Evolutionary conservation across 176 grass and related monocot genomes (phyloP).

Genomic region (Microstegium vimineum): DNA sequence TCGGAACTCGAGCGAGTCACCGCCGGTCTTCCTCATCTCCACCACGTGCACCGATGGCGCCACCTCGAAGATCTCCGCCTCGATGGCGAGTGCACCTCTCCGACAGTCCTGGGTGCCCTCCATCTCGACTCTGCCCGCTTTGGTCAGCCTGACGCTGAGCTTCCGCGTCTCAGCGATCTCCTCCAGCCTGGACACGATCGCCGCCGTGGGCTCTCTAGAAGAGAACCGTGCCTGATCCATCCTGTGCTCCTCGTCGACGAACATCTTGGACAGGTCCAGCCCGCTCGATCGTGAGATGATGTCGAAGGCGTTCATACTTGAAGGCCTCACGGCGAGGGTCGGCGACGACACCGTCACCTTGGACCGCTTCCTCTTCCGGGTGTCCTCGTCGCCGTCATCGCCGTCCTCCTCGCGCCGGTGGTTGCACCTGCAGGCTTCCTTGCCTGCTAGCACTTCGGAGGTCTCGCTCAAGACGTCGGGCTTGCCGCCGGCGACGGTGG

Average conservation of each 20-base stretch:
- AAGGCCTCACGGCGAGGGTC: slow-evolving; percentile 35
- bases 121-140: slow-evolving; percentile 65
- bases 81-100: slow-evolving; percentile 63
- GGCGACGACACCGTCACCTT: slow-evolving; percentile 28
- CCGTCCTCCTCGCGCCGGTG: neutral
- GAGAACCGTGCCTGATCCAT: slow-evolving; percentile 70
- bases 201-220: slow-evolving; percentile 36
- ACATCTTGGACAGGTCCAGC: slow-evolving; percentile 73
- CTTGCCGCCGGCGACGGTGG: no score
- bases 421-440: neutral
- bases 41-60: slow-evolving; percentile 75
- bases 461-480: neutral
- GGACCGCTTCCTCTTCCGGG: slow-evolving; percentile 26
- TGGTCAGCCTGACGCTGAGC: slow-evolving; percentile 51
- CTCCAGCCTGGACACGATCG: slow-evolving; percentile 71
- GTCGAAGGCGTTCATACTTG: slow-evolving; percentile 84
- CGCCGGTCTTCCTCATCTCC: slow-evolving; percentile 81
- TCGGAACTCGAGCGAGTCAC: slow-evolving; percentile 60
- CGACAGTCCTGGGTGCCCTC: slow-evolving; percentile 63
- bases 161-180: slow-evolving; percentile 60
- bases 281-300: slow-evolving; percentile 77
- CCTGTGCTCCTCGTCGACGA: slow-evolving; percentile 36
- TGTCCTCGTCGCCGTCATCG: neutral
- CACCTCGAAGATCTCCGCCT: slow-evolving; percentile 81
- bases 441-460: slow-evolving; percentile 25